These are phyloP conservation scores for Turritis glabra DNA, from an alignment of 345 rosid species.

Conservation along the genomic window DNA sequence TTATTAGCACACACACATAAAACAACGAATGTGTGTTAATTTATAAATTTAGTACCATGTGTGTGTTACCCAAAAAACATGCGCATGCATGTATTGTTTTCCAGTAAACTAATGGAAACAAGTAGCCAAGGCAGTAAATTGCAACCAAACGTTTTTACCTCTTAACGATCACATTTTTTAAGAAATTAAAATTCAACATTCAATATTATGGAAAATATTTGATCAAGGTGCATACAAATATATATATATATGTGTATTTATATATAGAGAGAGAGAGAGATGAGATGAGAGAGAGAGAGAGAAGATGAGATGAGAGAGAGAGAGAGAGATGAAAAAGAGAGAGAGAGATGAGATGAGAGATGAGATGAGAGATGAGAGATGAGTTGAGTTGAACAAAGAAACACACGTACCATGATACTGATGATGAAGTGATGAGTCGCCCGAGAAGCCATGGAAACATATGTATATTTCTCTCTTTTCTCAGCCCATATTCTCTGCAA, in stretches of 20 bases:
- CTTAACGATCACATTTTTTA: not conserved
- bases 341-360: not conserved
- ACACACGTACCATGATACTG: slow-evolving; percentile 10
- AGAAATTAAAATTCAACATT: not conserved
- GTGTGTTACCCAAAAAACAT: not conserved
- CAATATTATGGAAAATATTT: not conserved
- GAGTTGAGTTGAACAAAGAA: not conserved
- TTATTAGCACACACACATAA: not conserved
- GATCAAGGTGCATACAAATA: not conserved
- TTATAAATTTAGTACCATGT: not conserved
- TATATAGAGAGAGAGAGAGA: not conserved
- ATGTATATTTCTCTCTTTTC: slow-evolving; percentile 6
- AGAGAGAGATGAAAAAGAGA: not conserved
- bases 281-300: not conserved
- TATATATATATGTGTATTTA: not conserved
- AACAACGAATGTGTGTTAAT: not conserved
- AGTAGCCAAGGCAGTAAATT: not conserved
- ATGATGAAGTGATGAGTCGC: slow-evolving; percentile 1
- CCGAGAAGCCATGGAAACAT: slow-evolving; percentile 5
- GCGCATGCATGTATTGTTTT: not conserved
- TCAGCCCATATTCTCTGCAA: slow-evolving; percentile 21
- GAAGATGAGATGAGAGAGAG: not conserved
- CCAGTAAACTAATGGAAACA: not conserved
- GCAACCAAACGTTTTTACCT: not conserved
- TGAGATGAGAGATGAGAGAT: too few species aligned